Conservation (phyloP, 148 eudicot genomes). For the Linanthus parryae region DNA sequence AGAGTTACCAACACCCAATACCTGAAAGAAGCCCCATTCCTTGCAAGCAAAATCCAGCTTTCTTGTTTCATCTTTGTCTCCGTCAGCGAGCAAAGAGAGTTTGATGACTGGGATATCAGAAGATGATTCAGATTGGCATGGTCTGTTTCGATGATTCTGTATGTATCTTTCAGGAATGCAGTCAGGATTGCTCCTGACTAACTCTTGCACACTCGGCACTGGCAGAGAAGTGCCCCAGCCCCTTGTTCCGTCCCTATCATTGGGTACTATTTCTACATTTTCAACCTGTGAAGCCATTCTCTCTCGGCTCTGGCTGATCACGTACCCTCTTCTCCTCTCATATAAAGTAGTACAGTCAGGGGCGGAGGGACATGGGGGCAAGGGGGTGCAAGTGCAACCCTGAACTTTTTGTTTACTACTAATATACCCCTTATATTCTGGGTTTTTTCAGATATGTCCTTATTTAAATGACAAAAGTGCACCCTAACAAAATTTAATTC, state of each 20-base stretch:
- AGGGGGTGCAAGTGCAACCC: too few species aligned
- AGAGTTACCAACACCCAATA: background rate
- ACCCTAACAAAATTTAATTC: too few species aligned
- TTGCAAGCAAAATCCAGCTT: background rate
- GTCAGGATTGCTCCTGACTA: background rate
- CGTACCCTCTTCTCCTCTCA: too few species aligned
- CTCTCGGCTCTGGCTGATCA: too few species aligned
- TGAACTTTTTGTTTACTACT: too few species aligned
- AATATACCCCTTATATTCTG: too few species aligned
- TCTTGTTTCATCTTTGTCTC: background rate
- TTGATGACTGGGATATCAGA: background rate
- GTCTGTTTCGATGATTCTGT: background rate
- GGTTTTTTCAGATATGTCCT: too few species aligned
- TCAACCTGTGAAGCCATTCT: too few species aligned
- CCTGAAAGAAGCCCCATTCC: constrained; percentile 1
- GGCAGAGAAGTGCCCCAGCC: background rate
- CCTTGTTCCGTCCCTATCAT: background rate
- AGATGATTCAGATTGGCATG: background rate
- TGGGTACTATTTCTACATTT: too few species aligned
- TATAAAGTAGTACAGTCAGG: too few species aligned
- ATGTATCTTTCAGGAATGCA: constrained; percentile 1
- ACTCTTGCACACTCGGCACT: constrained; percentile 1
- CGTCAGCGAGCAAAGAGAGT: background rate
- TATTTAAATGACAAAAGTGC: too few species aligned
- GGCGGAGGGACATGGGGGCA: too few species aligned